Conservation (phyloP, 1,284 basidiomycete genomes). For the Rhodotorula sp. region DNA sequence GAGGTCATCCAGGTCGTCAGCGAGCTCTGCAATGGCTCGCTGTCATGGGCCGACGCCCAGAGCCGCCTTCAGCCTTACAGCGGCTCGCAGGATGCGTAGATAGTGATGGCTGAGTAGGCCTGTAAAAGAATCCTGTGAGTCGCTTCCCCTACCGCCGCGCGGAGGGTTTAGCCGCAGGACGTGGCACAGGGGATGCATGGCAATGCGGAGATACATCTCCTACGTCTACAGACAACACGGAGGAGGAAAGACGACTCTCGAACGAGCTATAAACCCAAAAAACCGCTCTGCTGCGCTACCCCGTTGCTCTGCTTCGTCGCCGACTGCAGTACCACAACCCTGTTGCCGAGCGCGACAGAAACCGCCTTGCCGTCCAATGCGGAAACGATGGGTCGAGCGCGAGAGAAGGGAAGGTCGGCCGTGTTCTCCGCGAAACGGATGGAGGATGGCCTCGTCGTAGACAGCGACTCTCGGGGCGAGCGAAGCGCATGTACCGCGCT, state of each 20-base stretch:
- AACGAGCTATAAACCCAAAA: too few species aligned
- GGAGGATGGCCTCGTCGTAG: background rate
- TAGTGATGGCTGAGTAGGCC: background rate
- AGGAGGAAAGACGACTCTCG: too few species aligned
- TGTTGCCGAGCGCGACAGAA: conserved; percentile 27
- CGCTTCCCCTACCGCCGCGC: too few species aligned
- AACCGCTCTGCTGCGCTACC: conserved; percentile 68
- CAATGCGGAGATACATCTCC: too few species aligned
- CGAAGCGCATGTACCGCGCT: background rate
- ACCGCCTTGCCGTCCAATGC: background rate
- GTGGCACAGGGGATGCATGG: too few species aligned
- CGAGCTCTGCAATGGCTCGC: conserved; percentile 55
- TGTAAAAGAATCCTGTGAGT: too few species aligned
- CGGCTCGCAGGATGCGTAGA: conserved; percentile 79
- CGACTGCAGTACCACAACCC: conserved; percentile 51
- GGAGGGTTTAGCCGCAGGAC: too few species aligned
- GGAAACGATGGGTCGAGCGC: conserved; percentile 18
- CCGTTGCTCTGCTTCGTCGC: conserved; percentile 55
- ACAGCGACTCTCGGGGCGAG: background rate
- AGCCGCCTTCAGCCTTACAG: conserved; percentile 73
- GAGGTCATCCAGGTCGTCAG: conserved; percentile 76
- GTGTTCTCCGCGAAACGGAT: background rate
- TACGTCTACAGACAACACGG: too few species aligned
- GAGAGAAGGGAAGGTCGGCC: conserved; percentile 32
- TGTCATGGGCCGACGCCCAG: conserved; percentile 78